Percentiles rank a stretch among this genome's conserved stretches.
Evolutionary conservation across 2,329 filamentous ascomycete genomes (phyloP).

Genomic region (Colletotrichum simmondsii): DNA sequence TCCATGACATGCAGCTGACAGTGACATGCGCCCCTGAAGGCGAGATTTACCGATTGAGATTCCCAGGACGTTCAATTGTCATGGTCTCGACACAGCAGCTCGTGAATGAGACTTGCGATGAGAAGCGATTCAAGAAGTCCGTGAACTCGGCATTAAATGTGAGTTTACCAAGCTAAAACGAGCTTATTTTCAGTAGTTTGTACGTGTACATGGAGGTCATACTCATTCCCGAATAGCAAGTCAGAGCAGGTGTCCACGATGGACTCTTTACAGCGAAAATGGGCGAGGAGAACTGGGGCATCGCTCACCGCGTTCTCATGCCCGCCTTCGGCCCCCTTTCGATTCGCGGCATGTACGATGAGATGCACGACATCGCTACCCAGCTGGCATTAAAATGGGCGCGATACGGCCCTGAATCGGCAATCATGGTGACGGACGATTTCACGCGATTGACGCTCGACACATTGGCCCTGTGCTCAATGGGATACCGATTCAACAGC

Average conservation of each 20-base stretch:
- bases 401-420: slow-evolving; percentile 50
- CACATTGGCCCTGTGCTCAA: slow-evolving; percentile 68
- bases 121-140: slow-evolving; percentile 72
- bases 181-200: not conserved
- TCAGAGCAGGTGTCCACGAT: slow-evolving; percentile 67
- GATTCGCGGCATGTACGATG: slow-evolving; percentile 69
- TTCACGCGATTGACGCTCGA: slow-evolving; percentile 73
- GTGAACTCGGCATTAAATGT: slow-evolving; percentile 56
- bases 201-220: too few species aligned
- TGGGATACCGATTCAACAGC: slow-evolving; percentile 70
- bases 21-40: slow-evolving; percentile 48
- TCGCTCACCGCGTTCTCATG: slow-evolving; percentile 73
- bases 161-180: not conserved
- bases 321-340: slow-evolving; percentile 77
- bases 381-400: slow-evolving; percentile 68
- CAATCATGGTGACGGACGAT: slow-evolving; percentile 66
- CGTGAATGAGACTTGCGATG: slow-evolving; percentile 72
- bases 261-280: slow-evolving; percentile 38
- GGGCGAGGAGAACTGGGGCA: slow-evolving; percentile 43
- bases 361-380: slow-evolving; percentile 62
- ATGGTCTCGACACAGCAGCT: slow-evolving; percentile 65
- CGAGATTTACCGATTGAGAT: slow-evolving; percentile 68
- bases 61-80: slow-evolving; percentile 59
- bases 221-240: slow-evolving; percentile 47
- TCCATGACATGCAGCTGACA: not conserved